Conservation (phyloP, 345 rosid species). For the Hibiscus mutabilis region DNA sequence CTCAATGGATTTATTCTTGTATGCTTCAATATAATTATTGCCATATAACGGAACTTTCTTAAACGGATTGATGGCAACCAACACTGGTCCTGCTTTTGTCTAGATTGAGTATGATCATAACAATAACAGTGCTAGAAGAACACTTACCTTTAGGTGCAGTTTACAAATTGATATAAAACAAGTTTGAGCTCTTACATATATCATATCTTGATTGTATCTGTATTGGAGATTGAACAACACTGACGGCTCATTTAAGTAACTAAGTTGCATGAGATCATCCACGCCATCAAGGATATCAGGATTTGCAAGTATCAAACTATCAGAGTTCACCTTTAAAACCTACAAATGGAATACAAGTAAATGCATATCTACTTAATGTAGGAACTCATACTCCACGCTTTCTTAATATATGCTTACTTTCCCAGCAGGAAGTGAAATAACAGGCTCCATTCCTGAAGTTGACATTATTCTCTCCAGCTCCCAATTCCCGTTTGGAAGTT, state of each 20-base stretch:
- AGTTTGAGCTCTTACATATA: constrained; percentile 62
- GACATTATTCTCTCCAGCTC: constrained; percentile 69
- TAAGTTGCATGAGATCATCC: constrained; percentile 95
- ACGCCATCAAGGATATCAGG: constrained; percentile 99
- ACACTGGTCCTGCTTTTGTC: constrained; percentile 98
- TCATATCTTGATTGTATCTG: constrained; percentile 84
- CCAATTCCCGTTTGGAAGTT: constrained; percentile 82
- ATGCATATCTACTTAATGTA: constrained; percentile 9
- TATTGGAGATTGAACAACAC: constrained; percentile 86
- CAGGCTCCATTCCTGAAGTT: constrained; percentile 57
- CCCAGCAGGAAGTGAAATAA: constrained; percentile 64
- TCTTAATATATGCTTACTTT: constrained; percentile 48
- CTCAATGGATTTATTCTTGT: constrained; percentile 57
- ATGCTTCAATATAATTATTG: constrained; percentile 69
- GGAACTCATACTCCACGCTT: constrained; percentile 11
- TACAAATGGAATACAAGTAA: constrained; percentile 17
- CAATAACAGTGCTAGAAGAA: constrained; percentile 10
- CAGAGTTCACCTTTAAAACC: constrained; percentile 61
- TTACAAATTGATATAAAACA: constrained; percentile 10
- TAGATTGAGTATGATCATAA: constrained; percentile 25
- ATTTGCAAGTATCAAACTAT: constrained; percentile 76
- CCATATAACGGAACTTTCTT: constrained; percentile 89
- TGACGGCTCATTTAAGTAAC: constrained; percentile 95
- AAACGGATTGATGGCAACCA: constrained; percentile 97
- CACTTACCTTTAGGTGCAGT: constrained; percentile 3